Base-by-base conservation (phyloP, 2,329 filamentous ascomycete species). In the Aspergillus terreus region DNA sequence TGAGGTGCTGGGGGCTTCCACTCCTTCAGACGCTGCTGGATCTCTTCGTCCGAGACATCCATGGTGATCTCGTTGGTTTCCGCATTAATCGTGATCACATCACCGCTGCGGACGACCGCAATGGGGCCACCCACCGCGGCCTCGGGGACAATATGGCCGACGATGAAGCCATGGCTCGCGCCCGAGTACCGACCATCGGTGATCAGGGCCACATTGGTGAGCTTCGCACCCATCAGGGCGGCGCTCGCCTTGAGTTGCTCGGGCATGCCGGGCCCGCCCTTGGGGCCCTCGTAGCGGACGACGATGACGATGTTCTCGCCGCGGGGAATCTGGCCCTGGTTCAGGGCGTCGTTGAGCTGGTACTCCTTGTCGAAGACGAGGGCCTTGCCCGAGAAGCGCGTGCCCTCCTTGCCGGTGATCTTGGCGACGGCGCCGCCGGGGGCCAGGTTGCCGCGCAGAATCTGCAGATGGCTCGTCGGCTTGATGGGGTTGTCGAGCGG, bases 381-480 rank as follows among this genome's bases (percentile, higher is more conserved):
- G 0, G 90, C 92, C 58, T 83, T 84, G 45, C 92, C 92, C 0
- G 80, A 86, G 71, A 97, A 97, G 11, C 74, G 77, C 6, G 91
- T 80, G 2, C 92, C 92, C 71, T 97, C 92, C 70, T 96, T 96
- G 33, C 92, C 92, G 0, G 92, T 96, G 71, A 97, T 96, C 73
- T 97, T 97, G 54, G 91, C 92, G 1, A 97, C 92, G 1, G 92
- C 88, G 32, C 92, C 92, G 10, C 85, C 87, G 1, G 92, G 92
- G 2, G 92, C 90, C 30, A 96, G 80, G 69, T 95, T 96, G 17
- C 92, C 92, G 53, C 83, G 82, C 3, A 97, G 80, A 54, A 97
- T 88, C 70, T 92, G 90, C 54, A 97, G 81, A 70, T 97, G 92
- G 41, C 92, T 92, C 0, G 85, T 90, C 1, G 78, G 59, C 70